Percentiles rank a stretch among this genome's conserved stretches.
Evolutionary conservation across 345 rosid genomes (phyloP).

Genomic region (Hibiscus trionum): DNA sequence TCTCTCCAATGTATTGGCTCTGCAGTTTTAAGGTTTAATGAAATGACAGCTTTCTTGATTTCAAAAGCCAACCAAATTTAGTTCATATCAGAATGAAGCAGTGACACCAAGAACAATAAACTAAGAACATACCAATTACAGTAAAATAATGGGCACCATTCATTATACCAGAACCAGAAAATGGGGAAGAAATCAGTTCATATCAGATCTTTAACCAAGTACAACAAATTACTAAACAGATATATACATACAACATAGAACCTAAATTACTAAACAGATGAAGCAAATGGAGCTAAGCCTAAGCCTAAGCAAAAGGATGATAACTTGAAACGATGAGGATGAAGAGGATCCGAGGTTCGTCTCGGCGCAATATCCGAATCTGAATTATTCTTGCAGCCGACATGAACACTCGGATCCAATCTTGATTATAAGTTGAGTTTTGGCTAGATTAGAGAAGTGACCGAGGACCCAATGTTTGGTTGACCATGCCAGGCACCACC

Average conservation of each 20-base stretch:
- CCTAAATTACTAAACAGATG: slow-evolving; percentile 24
- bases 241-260: slow-evolving; percentile 14
- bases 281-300: too few relatives aligned
- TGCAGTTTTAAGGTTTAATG: too few relatives aligned
- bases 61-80: not conserved
- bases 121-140: not conserved
- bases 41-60: too few relatives aligned
- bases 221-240: slow-evolving; percentile 6
- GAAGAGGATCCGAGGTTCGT: slow-evolving; percentile 90
- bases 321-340: too few relatives aligned
- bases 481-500: slow-evolving; percentile 69
- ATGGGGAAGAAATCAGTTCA: slow-evolving; percentile 3
- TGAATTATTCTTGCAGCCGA: slow-evolving; percentile 48
- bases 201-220: slow-evolving; percentile 14
- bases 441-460: slow-evolving; percentile 68
- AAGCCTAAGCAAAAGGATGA: too few relatives aligned
- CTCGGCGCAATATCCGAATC: slow-evolving; percentile 53
- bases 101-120: not conserved
- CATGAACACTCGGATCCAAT: slow-evolving; percentile 86
- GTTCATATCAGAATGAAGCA: not conserved
- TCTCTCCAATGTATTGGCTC: too few relatives aligned
- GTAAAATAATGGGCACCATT: slow-evolving; percentile 14
- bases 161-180: slow-evolving; percentile 25
- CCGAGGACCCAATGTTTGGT: slow-evolving; percentile 62
- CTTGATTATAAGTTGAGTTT: slow-evolving; percentile 20